Evolutionary conservation across 163 green algal genomes (phyloP), one percentile per base, ranked within the genome.

Genomic region (Scenedesmus sp.): DNA sequence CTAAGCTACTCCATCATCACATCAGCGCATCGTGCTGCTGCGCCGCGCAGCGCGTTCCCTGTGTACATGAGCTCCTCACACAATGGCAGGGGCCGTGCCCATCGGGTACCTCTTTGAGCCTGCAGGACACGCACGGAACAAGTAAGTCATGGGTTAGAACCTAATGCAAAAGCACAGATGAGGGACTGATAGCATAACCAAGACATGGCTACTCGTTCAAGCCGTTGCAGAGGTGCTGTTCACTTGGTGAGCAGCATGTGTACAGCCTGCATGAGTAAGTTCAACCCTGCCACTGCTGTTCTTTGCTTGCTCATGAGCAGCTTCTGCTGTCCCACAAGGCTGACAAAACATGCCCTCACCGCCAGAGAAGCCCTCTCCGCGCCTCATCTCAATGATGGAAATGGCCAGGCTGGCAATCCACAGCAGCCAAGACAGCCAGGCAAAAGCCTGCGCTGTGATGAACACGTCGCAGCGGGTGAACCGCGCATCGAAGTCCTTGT

Each of bases 371-470:
- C 89, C 89, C 82, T 92, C 89, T 46, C 90, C 90, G 6, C 86
- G 83, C 46, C 86, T 52, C 90, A 88, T 85, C 67, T 93, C 90
- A 13, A 89, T 52, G 5, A 93, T 70, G 3, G 90, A 64, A 46
- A 93, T 84, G 3, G 23, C 59, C 12, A 93, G 59, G 62, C 74
- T 89, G 60, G 46, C 62, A 16, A 93, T 91, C 90, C 90, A 93
- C 46, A 93, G 85, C 56, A 93, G 55, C 85, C 84, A 93, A 52
- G 76, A 89, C 57, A 93, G 85, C 90, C 90, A 93, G 59, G 85
- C 90, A 79, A 93, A 93, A 16, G 90, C 90, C 56, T 93, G 7
- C 7, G 52, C 81, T 18, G 90, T 77, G 23, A 88, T 64, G 64
- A 91, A 84, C 12, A 77, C 77, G 70, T 93, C 70, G 60, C 90